Percentiles rank a stretch among this genome's conserved stretches.
phyloP scores from a whole-genome alignment of 1,139 yeast genomes.

The Geotrichum europaeum region DNA sequence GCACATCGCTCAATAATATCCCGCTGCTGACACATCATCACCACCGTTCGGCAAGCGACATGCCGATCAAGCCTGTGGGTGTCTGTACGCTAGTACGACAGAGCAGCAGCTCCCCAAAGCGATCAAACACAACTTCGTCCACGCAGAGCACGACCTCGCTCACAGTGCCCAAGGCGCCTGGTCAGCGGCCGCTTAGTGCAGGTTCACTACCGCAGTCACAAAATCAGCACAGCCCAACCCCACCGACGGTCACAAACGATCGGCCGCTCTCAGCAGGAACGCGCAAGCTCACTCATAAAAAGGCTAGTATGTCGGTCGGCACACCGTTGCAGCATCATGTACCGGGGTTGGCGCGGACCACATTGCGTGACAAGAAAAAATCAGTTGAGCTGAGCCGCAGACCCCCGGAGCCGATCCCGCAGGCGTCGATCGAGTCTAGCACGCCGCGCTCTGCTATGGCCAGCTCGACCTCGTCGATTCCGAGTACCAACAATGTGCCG shows the following conservation, averaged over 20 bases:
- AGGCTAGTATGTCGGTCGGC: neutral
- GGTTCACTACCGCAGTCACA: constrained; percentile 4
- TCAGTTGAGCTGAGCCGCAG: neutral
- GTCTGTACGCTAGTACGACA: neutral
- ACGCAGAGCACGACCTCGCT: neutral
- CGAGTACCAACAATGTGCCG: neutral
- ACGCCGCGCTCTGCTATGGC: neutral
- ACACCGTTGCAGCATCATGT: neutral
- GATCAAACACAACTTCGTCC: neutral
- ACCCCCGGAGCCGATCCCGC: neutral
- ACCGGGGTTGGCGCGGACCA: neutral
- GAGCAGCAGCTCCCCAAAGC: constrained; percentile 5
- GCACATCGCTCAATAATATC: constrained; percentile 6
- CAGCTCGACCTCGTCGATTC: neutral
- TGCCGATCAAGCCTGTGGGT: neutral
- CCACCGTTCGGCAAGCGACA: constrained; percentile 4
- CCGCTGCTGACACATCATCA: constrained; percentile 10
- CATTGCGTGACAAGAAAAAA: neutral
- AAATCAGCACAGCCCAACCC: neutral
- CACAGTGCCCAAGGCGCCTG: neutral
- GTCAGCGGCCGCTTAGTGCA: constrained; percentile 11
- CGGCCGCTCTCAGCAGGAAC: constrained; percentile 1
- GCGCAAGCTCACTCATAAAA: neutral
- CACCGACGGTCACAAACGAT: neutral
- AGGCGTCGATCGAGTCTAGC: neutral